These are phyloP conservation scores for Populus trichocarpa DNA, from an alignment of 441 rosid genomes.

Conservation along the genomic window DNA sequence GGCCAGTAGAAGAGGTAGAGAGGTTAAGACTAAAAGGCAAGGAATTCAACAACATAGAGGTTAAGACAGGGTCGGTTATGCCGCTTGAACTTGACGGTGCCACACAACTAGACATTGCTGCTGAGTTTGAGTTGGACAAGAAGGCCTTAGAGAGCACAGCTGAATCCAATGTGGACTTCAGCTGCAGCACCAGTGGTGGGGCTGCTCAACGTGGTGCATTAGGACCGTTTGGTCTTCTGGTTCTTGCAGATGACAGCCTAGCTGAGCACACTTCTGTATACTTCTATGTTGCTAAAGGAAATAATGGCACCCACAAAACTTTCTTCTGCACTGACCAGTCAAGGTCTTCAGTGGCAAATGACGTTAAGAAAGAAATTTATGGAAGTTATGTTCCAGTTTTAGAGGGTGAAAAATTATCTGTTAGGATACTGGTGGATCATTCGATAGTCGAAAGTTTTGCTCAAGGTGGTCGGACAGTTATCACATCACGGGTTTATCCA, in stretches of 20 bases:
- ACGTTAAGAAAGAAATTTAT: slow-evolving; percentile 39
- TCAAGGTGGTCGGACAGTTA: slow-evolving; percentile 69
- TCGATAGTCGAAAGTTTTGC: slow-evolving; percentile 75
- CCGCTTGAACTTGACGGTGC: slow-evolving; percentile 52
- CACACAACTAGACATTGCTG: slow-evolving; percentile 68
- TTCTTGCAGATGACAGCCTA: slow-evolving; percentile 53
- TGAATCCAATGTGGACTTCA: slow-evolving; percentile 30
- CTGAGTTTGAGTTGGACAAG: slow-evolving; percentile 53
- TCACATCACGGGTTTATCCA: slow-evolving; percentile 67
- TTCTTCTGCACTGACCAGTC: slow-evolving; percentile 65
- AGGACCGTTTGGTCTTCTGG: slow-evolving; percentile 81
- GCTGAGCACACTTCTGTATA: slow-evolving; percentile 67
- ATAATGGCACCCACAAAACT: slow-evolving; percentile 39
- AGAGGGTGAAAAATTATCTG: slow-evolving; percentile 46
- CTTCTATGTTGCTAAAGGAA: slow-evolving; percentile 46
- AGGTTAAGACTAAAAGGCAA: slow-evolving; percentile 52
- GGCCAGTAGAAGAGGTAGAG: slow-evolving; percentile 75
- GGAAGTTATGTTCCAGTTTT: slow-evolving; percentile 67
- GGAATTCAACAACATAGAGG: slow-evolving; percentile 34
- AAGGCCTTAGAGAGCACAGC: slow-evolving; percentile 23
- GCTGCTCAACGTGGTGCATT: slow-evolving; percentile 47
- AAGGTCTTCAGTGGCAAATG: slow-evolving; percentile 63
- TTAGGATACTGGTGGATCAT: slow-evolving; percentile 82
- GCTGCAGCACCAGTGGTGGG: slow-evolving; percentile 30
- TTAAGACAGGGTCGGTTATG: slow-evolving; percentile 53